Conservation (phyloP, 139 green algal species). For the Gonium pectorale region DNA sequence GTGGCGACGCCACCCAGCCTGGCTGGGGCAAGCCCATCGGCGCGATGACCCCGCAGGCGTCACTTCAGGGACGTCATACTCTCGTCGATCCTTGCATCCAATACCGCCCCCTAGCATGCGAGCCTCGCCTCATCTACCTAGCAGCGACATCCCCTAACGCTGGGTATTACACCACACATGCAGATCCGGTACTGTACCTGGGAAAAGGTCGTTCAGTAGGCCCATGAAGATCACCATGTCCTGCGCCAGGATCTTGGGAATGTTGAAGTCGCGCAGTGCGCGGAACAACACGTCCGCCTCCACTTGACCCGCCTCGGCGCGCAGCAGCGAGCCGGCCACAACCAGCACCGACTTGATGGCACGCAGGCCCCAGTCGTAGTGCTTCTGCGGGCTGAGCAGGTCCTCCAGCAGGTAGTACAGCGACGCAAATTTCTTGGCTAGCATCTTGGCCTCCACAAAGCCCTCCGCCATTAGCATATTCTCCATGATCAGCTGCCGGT, state of each 20-base stretch:
- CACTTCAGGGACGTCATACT: too few species aligned
- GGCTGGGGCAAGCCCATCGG: too few species aligned
- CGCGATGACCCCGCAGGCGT: too few species aligned
- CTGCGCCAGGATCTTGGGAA: slow-evolving; percentile 85
- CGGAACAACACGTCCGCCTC: slow-evolving; percentile 89
- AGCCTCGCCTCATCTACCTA: too few species aligned
- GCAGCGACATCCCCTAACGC: too few species aligned
- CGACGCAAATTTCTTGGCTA: slow-evolving; percentile 88
- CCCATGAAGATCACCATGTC: slow-evolving; percentile 92
- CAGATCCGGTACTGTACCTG: too few species aligned
- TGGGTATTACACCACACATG: too few species aligned
- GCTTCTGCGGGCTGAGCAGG: slow-evolving; percentile 88
- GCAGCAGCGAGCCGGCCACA: slow-evolving; percentile 82
- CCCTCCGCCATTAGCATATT: slow-evolving; percentile 93
- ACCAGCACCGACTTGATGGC: slow-evolving; percentile 91
- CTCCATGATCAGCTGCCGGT: slow-evolving; percentile 91
- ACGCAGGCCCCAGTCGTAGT: slow-evolving; percentile 89
- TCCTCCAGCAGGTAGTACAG: slow-evolving; percentile 90
- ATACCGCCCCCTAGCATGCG: too few species aligned
- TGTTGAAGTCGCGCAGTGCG: slow-evolving; percentile 89
- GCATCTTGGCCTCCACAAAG: slow-evolving; percentile 86
- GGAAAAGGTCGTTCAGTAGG: slow-evolving; percentile 88
- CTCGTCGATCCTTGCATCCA: too few species aligned
- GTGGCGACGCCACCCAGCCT: too few species aligned
- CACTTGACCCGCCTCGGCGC: slow-evolving; percentile 84